Evolutionary conservation across 306 rosid species (phyloP), one percentile per base, ranked within the genome.

Genomic region (Prinsepia uniflora): DNA sequence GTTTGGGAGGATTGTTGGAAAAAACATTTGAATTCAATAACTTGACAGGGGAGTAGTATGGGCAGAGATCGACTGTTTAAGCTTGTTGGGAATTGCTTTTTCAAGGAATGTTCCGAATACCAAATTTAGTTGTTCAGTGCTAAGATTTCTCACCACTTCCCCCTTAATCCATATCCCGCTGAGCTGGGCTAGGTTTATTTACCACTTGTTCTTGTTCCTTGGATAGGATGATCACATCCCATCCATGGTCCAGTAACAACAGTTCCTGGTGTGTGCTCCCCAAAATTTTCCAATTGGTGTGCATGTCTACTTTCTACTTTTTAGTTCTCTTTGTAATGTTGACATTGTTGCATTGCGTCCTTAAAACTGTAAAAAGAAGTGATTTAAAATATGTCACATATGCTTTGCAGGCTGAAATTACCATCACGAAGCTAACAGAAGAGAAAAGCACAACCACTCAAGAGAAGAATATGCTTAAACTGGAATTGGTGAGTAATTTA

Each of bases 351-450:
- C 36, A 8, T 19, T 40, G 46, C 68, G 15, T 67, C 60, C 20
- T 42, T 15, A 10, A 44, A 72, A 57, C 46, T 60, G 58, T 45
- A 77, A 44, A 68, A 54, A 71, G 61, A 34, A 78, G 74, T 73
- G 45, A 72, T 62, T 17, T 60, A 49, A 49, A 59, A 54, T 58
- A 55, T 54, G 45, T 81, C 72, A 18, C 66, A n/a, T 72, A n/a
- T 59, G 70, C 44, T 72, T 60, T 82, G 82, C 85, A 94, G 97
- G 97, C 95, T 73, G 90, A 84, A 63, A 81, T 75, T 72, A 76
- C 81, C 61, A 81, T 89, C 78, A 70, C 0, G 80, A 89, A 79
- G 85, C 78, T 94, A 74, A 84, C 74, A 42, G 88, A 86, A 82
- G 92, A 89, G 85, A 87, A 68, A 67, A 80, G 44, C 70, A 54